A percentile compares a stretch with the other conserved stretches of the same genome.
These are phyloP conservation scores for Pseudopyrenochaeta lycopersici DNA, from an alignment of 2,329 filamentous ascomycete genomes.

Conservation along the genomic window DNA sequence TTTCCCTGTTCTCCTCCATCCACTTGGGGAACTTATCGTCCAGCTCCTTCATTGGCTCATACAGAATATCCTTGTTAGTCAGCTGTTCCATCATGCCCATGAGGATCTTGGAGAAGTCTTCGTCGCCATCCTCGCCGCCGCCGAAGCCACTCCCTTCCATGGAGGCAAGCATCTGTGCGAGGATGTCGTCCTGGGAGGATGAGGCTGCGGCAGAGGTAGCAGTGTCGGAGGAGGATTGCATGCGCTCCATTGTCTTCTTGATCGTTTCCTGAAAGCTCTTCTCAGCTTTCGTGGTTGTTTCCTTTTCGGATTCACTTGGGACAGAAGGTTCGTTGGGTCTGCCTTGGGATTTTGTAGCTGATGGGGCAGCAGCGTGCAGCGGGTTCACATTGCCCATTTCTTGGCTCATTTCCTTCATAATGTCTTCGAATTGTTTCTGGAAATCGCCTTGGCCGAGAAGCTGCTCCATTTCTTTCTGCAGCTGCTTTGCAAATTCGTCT, in stretches of 20 bases:
- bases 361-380: slow-evolving; percentile 32
- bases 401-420: slow-evolving; percentile 74
- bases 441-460: slow-evolving; percentile 79
- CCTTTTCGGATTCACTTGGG: slow-evolving; percentile 15
- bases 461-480: slow-evolving; percentile 90
- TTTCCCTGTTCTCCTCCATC: slow-evolving; percentile 79
- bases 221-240: slow-evolving; percentile 87
- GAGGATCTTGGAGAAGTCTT: slow-evolving; percentile 93
- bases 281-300: slow-evolving; percentile 57
- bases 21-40: slow-evolving; percentile 91
- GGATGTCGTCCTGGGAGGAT: slow-evolving; percentile 74
- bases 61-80: slow-evolving; percentile 97
- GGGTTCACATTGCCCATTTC: slow-evolving; percentile 34
- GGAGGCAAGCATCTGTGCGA: slow-evolving; percentile 92
- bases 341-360: slow-evolving; percentile 9
- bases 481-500: slow-evolving; percentile 83
- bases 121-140: slow-evolving; percentile 69
- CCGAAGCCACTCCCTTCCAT: slow-evolving; percentile 72
- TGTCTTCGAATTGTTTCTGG: slow-evolving; percentile 78
- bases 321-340: slow-evolving; percentile 12
- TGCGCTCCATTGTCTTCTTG: slow-evolving; percentile 91
- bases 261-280: slow-evolving; percentile 92
- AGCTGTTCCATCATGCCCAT: slow-evolving; percentile 99
- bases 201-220: slow-evolving; percentile 80
- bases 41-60: slow-evolving; percentile 98